Conservation (phyloP, 108 stramenopile species). For the Skeletonema grethae region DNA sequence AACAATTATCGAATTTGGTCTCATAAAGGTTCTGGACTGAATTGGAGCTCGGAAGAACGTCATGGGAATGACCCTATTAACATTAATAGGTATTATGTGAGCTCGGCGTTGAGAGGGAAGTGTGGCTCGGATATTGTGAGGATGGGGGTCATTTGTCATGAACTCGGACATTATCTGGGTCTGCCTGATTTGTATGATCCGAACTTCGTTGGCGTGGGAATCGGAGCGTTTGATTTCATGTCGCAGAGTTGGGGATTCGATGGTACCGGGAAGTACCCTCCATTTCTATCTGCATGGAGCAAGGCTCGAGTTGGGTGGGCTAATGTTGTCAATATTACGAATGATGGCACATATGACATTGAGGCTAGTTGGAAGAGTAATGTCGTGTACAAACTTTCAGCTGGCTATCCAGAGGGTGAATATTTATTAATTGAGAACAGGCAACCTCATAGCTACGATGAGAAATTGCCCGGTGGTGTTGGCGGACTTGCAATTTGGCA, state of each 20-base stretch:
- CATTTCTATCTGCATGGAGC: slow-evolving; percentile 54
- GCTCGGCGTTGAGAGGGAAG: slow-evolving; percentile 38
- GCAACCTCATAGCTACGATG: slow-evolving; percentile 56
- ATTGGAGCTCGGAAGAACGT: slow-evolving; percentile 11
- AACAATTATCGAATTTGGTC: slow-evolving; percentile 44
- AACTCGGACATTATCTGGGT: slow-evolving; percentile 53
- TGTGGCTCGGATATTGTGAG: slow-evolving; percentile 43
- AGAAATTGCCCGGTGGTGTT: slow-evolving; percentile 15
- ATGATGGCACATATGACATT: slow-evolving; percentile 42
- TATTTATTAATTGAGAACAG: slow-evolving; percentile 78
- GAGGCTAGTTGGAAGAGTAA: slow-evolving; percentile 29
- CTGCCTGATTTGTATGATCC: slow-evolving; percentile 55
- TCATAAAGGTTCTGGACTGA: slow-evolving; percentile 50
- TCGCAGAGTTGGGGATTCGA: slow-evolving; percentile 51
- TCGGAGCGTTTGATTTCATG: slow-evolving; percentile 56
- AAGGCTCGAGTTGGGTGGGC: slow-evolving; percentile 61
- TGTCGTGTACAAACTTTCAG: slow-evolving; percentile 55
- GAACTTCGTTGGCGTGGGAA: slow-evolving; percentile 33
- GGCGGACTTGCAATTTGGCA: slow-evolving; percentile 73
- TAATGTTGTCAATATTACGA: slow-evolving; percentile 36
- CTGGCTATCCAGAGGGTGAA: slow-evolving; percentile 53
- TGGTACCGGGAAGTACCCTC: slow-evolving; percentile 51
- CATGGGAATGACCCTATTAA: slow-evolving; percentile 15
- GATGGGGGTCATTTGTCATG: slow-evolving; percentile 59
- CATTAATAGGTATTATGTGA: slow-evolving; percentile 48